Evolutionary conservation across 108 stramenopile species (phyloP).

Genomic region (Nitzschia sp.): DNA sequence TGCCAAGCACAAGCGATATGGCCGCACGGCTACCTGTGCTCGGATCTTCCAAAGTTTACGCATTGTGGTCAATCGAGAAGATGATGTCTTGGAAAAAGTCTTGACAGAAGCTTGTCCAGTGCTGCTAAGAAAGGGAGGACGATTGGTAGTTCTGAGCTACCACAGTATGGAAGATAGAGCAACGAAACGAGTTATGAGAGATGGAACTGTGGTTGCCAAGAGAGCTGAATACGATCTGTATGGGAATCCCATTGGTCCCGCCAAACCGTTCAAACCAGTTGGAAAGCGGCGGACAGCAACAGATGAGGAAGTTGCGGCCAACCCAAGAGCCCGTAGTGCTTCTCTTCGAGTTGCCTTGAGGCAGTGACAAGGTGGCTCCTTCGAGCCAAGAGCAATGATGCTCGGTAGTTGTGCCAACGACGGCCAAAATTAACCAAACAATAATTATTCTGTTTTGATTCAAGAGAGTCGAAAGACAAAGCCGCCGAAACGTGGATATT

Average conservation of each 20-base stretch:
- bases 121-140: conserved; percentile 56
- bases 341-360: conserved; percentile 72
- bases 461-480: no score
- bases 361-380: neutral
- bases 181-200: conserved; percentile 81
- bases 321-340: conserved; percentile 82
- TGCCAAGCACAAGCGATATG: conserved; percentile 68
- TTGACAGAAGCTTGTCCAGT: conserved; percentile 65
- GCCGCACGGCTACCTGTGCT: conserved; percentile 79
- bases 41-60: conserved; percentile 86
- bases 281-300: conserved; percentile 69
- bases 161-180: conserved; percentile 92
- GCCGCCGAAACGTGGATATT: no score
- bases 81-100: conserved; percentile 62
- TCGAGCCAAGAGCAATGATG: no score
- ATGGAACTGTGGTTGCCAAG: conserved; percentile 52
- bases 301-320: conserved; percentile 68
- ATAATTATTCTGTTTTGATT: no score
- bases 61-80: conserved; percentile 92
- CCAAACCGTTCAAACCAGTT: conserved; percentile 66
- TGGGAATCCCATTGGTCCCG: conserved; percentile 64
- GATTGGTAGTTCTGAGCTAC: conserved; percentile 87
- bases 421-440: no score
- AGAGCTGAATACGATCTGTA: conserved; percentile 66
- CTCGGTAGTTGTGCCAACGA: no score